phyloP scores from a whole-genome alignment of 768 basidiomycete species.

The Boletus eberwhitei region DNA sequence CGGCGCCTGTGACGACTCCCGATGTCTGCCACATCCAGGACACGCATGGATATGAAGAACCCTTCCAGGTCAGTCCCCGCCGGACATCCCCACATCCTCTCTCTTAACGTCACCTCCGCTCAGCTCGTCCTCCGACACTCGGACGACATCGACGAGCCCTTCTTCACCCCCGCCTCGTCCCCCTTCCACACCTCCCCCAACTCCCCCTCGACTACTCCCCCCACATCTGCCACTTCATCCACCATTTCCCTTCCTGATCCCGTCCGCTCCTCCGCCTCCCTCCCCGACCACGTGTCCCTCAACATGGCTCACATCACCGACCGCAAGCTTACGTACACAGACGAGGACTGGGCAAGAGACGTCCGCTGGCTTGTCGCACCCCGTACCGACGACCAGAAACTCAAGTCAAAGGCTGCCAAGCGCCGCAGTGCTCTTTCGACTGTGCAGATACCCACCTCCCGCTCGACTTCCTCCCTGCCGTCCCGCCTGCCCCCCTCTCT shows the following conservation, averaged over 20 bases:
- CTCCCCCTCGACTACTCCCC: conserved; percentile 23
- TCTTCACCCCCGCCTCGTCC: conserved; percentile 42
- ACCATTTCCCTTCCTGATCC: conserved; percentile 31
- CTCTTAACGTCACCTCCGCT: conserved; percentile 2
- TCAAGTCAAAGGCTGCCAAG: conserved; percentile 19
- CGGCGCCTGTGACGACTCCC: conserved; percentile 20
- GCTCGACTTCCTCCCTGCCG: conserved; percentile 23
- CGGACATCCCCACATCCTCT: background rate
- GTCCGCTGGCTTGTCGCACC: conserved; percentile 58
- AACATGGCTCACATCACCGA: conserved; percentile 19
- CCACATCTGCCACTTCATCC: conserved; percentile 30
- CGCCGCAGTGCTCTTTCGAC: conserved; percentile 18
- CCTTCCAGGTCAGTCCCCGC: conserved; percentile 18
- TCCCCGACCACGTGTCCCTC: conserved; percentile 26
- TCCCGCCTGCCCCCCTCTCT: conserved; percentile 8
- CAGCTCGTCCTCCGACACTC: conserved; percentile 17
- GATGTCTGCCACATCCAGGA: conserved; percentile 5
- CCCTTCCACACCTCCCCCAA: conserved; percentile 16
- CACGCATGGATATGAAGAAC: conserved; percentile 6
- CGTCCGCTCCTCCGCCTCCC: conserved; percentile 32
- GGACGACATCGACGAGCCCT: conserved; percentile 41
- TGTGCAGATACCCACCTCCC: conserved; percentile 13
- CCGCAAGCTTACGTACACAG: conserved; percentile 39
- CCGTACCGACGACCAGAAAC: conserved; percentile 16
- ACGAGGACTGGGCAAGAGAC: conserved; percentile 67